phyloP scores from a whole-genome alignment of 768 basidiomycete genomes.

The Chiua virens region DNA sequence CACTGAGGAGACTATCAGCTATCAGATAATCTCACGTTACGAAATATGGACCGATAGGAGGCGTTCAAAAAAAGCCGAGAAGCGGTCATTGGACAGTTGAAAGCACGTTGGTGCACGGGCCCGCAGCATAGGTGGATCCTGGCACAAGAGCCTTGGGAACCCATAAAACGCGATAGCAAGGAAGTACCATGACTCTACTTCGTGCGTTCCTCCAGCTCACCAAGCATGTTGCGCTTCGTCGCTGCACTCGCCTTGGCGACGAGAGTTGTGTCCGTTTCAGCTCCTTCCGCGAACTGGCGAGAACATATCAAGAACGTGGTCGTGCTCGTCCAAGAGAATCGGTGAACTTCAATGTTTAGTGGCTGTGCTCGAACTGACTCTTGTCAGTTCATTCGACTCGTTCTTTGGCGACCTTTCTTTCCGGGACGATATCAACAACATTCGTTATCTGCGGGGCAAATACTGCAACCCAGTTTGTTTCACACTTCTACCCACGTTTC shows the following conservation, averaged over 20 bases:
- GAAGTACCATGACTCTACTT: neutral
- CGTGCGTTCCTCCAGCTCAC: neutral
- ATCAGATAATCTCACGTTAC: too few relatives aligned
- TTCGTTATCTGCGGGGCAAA: conserved; percentile 17
- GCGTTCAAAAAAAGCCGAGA: neutral
- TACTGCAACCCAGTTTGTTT: conserved; percentile 25
- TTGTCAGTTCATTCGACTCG: conserved; percentile 23
- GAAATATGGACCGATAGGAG: neutral
- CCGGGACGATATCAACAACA: conserved; percentile 21
- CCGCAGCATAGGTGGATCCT: neutral
- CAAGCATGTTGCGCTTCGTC: conserved; percentile 12
- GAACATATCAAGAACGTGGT: conserved; percentile 27
- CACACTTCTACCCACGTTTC: neutral
- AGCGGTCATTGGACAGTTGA: conserved; percentile 7
- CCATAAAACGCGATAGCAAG: conserved; percentile 10
- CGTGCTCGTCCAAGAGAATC: conserved; percentile 28
- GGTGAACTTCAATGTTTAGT: conserved; percentile 5
- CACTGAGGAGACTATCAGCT: too few relatives aligned
- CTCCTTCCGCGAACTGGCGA: conserved; percentile 16
- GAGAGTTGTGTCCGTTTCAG: neutral
- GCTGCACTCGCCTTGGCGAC: neutral
- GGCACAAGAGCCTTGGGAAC: neutral
- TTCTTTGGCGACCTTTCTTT: conserved; percentile 29
- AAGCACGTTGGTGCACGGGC: conserved; percentile 11
- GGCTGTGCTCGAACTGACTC: neutral